A percentile compares a stretch with the other conserved stretches of the same genome.
Evolutionary conservation across 2,329 filamentous ascomycete genomes (phyloP).

Genomic region (Fusarium chaquense): DNA sequence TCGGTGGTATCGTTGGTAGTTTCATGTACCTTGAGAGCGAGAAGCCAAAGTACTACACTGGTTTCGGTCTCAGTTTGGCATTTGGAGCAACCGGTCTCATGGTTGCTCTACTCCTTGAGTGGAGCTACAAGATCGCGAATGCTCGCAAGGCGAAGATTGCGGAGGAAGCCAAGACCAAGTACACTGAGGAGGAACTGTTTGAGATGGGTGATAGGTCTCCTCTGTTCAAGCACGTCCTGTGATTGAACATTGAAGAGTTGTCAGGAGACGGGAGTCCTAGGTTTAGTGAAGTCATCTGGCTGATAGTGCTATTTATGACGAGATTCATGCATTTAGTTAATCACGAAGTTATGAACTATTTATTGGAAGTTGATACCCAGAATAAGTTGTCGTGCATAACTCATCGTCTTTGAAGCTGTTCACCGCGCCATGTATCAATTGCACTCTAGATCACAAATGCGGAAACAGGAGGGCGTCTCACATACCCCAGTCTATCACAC

Average conservation of each 20-base stretch:
- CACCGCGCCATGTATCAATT: no score
- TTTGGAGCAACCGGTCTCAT: conserved; percentile 49
- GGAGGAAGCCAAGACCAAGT: conserved; percentile 47
- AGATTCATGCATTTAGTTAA: neutral
- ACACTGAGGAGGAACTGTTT: conserved; percentile 49
- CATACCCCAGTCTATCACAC: no score
- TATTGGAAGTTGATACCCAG: neutral
- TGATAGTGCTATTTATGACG: neutral
- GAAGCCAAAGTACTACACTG: conserved; percentile 63
- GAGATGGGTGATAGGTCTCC: conserved; percentile 52
- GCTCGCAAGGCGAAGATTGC: conserved; percentile 46
- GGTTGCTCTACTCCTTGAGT: conserved; percentile 50
- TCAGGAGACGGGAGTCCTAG: no score
- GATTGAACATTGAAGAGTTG: neutral
- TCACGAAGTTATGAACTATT: conserved; percentile 15
- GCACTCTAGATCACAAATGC: no score
- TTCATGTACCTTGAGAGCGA: conserved; percentile 48
- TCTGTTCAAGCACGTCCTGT: conserved; percentile 49
- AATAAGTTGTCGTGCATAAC: accelerated
- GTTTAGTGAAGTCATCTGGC: neutral
- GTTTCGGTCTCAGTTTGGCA: conserved; percentile 53
- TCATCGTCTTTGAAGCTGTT: neutral
- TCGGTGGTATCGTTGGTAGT: conserved; percentile 48
- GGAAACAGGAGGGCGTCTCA: no score
- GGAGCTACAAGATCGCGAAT: conserved; percentile 49